Conservation (phyloP, 2,329 filamentous ascomycete species). For the Fusarium camptoceras region DNA sequence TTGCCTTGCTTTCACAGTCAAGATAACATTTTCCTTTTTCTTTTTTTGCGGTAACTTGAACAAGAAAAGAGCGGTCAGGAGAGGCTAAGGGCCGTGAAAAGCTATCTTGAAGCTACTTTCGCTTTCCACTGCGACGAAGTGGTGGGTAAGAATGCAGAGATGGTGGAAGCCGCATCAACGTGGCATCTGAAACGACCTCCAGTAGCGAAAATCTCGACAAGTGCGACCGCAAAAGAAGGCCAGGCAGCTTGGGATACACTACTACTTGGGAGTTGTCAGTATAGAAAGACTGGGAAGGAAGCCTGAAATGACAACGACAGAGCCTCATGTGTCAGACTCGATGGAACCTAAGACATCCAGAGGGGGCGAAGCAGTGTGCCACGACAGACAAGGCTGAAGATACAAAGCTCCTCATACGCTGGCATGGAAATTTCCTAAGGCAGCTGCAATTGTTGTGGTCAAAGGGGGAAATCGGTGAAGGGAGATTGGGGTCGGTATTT, state of each 20-base stretch:
- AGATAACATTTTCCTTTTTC: constrained; percentile 12
- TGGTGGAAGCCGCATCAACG: background rate
- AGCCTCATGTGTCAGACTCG: constrained; percentile 30
- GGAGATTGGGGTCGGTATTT: background rate
- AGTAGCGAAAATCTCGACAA: background rate
- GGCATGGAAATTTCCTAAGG: background rate
- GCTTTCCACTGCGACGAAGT: background rate
- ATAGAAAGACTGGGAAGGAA: background rate
- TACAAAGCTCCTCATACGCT: background rate
- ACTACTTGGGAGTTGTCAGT: constrained; percentile 2
- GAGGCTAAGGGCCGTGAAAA: background rate
- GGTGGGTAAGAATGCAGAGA: constrained; percentile 27
- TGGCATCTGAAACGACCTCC: constrained; percentile 21
- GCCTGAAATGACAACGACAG: constrained; percentile 2
- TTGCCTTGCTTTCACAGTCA: background rate
- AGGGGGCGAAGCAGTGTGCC: constrained; percentile 20
- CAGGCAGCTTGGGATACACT: background rate
- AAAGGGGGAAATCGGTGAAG: background rate
- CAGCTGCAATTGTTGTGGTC: accelerated
- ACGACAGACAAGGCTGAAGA: constrained; percentile 3
- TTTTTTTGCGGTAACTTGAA: too few species aligned
- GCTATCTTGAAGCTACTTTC: background rate
- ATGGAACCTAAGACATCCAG: background rate
- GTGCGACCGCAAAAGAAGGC: constrained; percentile 3
- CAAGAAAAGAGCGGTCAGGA: constrained; percentile 22